Conservation (phyloP, 306 rosid species). For the Malus sieversii region DNA sequence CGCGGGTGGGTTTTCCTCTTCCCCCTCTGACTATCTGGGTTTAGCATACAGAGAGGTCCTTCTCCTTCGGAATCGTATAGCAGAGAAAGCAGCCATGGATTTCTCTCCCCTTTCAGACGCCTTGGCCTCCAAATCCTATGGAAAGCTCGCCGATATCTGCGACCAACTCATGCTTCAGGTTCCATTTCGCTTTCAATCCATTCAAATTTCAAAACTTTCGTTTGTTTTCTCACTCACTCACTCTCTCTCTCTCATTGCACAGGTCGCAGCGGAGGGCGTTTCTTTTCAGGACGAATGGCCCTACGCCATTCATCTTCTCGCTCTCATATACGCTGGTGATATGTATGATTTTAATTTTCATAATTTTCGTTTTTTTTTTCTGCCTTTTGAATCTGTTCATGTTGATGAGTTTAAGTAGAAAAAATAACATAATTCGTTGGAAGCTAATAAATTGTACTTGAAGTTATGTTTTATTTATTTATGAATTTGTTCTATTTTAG, state of each 20-base stretch:
- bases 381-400: neutral
- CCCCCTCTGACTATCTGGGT: too few species aligned
- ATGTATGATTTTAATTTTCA: slow-evolving; percentile 28
- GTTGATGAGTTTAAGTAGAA: neutral
- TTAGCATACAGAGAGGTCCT: neutral
- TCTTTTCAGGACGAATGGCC: slow-evolving; percentile 76
- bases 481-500: neutral
- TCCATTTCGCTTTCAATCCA: neutral
- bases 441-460: too few species aligned
- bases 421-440: neutral
- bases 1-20: too few species aligned
- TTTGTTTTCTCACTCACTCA: neutral
- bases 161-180: slow-evolving; percentile 69
- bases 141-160: slow-evolving; percentile 54
- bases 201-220: neutral
- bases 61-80: neutral
- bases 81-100: slow-evolving; percentile 38
- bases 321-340: slow-evolving; percentile 59
- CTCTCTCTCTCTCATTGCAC: slow-evolving; percentile 7
- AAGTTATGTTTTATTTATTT: neutral
- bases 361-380: neutral
- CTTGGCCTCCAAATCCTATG: slow-evolving; percentile 54
- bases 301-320: slow-evolving; percentile 65
- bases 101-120: slow-evolving; percentile 39
- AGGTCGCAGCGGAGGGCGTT: slow-evolving; percentile 79